These are phyloP conservation scores for Chloranthus sessilifolius DNA, from an alignment of 164 flowering plant genomes.

Conservation along the genomic window DNA sequence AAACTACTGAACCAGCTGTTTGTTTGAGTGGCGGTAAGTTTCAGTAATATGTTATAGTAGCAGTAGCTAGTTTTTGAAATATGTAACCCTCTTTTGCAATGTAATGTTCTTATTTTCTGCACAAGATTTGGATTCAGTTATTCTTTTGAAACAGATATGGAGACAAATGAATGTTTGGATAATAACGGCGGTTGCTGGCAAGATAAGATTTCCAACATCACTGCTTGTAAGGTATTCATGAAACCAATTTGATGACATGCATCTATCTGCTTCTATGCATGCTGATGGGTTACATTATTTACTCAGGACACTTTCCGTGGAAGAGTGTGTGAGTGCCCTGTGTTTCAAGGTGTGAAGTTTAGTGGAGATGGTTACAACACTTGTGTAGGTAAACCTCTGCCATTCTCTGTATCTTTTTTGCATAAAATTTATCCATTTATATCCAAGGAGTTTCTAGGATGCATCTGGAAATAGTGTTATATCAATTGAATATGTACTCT, in stretches of 20 bases:
- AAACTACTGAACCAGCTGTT: constrained; percentile 87
- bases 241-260: not conserved
- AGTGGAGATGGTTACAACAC: constrained; percentile 88
- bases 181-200: constrained; percentile 93
- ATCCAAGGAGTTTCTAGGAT: too few species aligned
- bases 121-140: too few species aligned
- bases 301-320: constrained; percentile 88
- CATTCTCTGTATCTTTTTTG: too few species aligned
- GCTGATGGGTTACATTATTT: constrained; percentile 15
- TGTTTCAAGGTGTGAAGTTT: constrained; percentile 80
- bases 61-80: not conserved
- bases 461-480: too few species aligned
- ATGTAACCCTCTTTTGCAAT: too few species aligned
- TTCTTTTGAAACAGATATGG: constrained; percentile 44
- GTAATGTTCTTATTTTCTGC: constrained; percentile 1
- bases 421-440: too few species aligned
- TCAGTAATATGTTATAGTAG: too few species aligned
- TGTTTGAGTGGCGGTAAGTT: constrained; percentile 69
- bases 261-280: constrained; percentile 1
- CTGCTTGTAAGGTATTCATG: constrained; percentile 74
- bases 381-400: constrained; percentile 90
- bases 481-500: too few species aligned
- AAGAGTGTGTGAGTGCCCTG: constrained; percentile 84
- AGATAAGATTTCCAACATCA: constrained; percentile 56
- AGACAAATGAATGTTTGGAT: constrained; percentile 87